A percentile compares a stretch with the other conserved stretches of the same genome.
Evolutionary conservation across 2,329 filamentous ascomycete species (phyloP).

Genomic region (Tricladium varicosporioides): DNA sequence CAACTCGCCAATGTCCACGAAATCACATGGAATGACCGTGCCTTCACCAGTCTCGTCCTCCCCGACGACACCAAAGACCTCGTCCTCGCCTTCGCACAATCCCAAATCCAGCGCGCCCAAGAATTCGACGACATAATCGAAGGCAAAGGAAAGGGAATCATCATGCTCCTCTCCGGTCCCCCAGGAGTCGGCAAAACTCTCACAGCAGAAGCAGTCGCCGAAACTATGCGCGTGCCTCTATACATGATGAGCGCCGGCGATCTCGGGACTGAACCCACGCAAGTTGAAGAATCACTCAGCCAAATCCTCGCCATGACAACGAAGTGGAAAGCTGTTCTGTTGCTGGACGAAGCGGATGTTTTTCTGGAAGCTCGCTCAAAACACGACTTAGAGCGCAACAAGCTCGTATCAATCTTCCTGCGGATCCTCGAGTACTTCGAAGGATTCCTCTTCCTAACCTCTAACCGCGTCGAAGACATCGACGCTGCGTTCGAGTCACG

Average conservation of each 20-base stretch:
- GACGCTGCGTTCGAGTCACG: slow-evolving; percentile 36
- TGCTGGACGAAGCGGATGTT: slow-evolving; percentile 39
- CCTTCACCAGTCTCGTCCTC: slow-evolving; percentile 50
- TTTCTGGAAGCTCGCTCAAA: slow-evolving; percentile 35
- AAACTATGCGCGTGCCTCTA: slow-evolving; percentile 28
- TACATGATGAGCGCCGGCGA: slow-evolving; percentile 43
- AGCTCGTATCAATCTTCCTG: slow-evolving; percentile 36
- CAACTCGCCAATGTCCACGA: slow-evolving; percentile 45
- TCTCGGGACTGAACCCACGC: slow-evolving; percentile 40
- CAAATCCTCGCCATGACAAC: slow-evolving; percentile 71
- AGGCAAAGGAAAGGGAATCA: slow-evolving; percentile 51
- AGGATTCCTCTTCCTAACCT: slow-evolving; percentile 38
- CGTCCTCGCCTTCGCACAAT: slow-evolving; percentile 49
- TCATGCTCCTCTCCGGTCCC: slow-evolving; percentile 47
- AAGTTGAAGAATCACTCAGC: slow-evolving; percentile 39
- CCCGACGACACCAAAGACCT: slow-evolving; percentile 50
- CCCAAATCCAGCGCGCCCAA: slow-evolving; percentile 41
- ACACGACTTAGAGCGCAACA: slow-evolving; percentile 38
- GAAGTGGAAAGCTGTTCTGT: slow-evolving; percentile 54
- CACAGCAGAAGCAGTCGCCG: slow-evolving; percentile 30
- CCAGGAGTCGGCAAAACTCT: slow-evolving; percentile 50
- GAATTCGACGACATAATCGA: slow-evolving; percentile 51
- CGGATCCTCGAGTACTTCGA: slow-evolving; percentile 37
- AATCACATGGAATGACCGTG: slow-evolving; percentile 47
- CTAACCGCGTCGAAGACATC: slow-evolving; percentile 32